Percentiles rank a stretch among this genome's conserved stretches.
Evolutionary conservation across 1,284 basidiomycete genomes (phyloP).

Genomic region (Microbotryum saponariae): DNA sequence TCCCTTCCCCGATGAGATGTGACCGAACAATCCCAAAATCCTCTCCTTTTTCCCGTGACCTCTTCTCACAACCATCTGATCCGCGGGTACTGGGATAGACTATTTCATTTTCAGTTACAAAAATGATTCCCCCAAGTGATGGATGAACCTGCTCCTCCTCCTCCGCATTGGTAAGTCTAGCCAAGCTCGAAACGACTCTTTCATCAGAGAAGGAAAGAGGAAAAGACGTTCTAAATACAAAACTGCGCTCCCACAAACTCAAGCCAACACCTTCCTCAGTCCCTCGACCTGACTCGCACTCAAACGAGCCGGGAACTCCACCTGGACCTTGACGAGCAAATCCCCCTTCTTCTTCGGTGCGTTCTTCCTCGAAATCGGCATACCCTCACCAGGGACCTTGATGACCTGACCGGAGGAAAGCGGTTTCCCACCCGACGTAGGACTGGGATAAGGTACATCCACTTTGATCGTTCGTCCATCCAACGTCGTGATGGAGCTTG

Average conservation of each 20-base stretch:
- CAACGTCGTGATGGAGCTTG: conserved; percentile 53
- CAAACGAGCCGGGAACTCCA: conserved; percentile 70
- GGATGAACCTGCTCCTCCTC: too few relatives aligned
- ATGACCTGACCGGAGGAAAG: conserved; percentile 73
- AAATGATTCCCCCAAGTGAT: too few relatives aligned
- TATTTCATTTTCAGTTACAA: too few relatives aligned
- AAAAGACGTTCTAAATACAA: too few relatives aligned
- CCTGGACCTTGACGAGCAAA: conserved; percentile 71
- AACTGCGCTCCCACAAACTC: not conserved
- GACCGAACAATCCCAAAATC: too few relatives aligned
- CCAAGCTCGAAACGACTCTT: too few relatives aligned
- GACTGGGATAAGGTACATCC: conserved; percentile 49
- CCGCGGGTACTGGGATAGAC: too few relatives aligned
- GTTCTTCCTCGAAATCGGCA: conserved; percentile 81
- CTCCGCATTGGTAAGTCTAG: too few relatives aligned
- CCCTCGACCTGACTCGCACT: conserved; percentile 69
- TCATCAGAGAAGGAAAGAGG: too few relatives aligned
- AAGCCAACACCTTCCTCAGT: conserved; percentile 57
- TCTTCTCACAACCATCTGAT: too few relatives aligned
- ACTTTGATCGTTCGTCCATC: conserved; percentile 71
- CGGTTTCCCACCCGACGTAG: conserved; percentile 44
- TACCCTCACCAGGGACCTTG: conserved; percentile 62
- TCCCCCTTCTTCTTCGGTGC: conserved; percentile 67
- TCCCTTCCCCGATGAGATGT: too few relatives aligned
- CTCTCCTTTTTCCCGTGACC: too few relatives aligned